These are phyloP conservation scores for Amanita fuliginea DNA, from an alignment of 768 basidiomycete species.

Conservation along the genomic window DNA sequence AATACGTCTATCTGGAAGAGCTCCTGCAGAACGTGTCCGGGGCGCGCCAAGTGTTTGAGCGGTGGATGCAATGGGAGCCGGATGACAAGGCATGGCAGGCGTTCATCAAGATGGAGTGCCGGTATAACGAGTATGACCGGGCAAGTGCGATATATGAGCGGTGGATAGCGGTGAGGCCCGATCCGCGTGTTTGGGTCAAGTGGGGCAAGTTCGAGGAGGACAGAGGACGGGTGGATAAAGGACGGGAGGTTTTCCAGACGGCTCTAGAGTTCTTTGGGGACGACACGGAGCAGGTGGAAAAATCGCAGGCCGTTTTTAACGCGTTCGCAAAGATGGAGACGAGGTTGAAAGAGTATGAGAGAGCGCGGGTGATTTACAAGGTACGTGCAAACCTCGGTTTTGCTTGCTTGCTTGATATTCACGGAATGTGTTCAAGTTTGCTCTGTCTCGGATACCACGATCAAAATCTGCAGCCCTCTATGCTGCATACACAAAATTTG, in stretches of 20 bases:
- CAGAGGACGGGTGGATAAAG: conserved; percentile 33
- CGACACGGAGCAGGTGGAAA: conserved; percentile 67
- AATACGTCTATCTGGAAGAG: conserved; percentile 98
- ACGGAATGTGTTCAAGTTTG: conserved; percentile 53
- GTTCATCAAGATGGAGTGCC: conserved; percentile 96
- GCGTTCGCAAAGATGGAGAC: conserved; percentile 95
- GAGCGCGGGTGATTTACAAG: conserved; percentile 96
- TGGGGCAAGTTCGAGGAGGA: conserved; percentile 86
- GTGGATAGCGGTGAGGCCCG: conserved; percentile 68
- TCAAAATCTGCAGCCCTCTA: conserved; percentile 87
- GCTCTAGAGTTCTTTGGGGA: conserved; percentile 67
- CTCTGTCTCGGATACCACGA: conserved; percentile 83
- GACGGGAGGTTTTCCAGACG: conserved; percentile 63
- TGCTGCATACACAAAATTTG: conserved; percentile 91
- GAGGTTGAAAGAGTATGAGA: conserved; percentile 90
- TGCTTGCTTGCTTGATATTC: not conserved
- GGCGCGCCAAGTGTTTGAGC: conserved; percentile 94
- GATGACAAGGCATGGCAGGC: conserved; percentile 99
- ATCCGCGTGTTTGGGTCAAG: conserved; percentile 78
- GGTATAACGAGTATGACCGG: conserved; percentile 85
- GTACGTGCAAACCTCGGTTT: conserved; percentile 24
- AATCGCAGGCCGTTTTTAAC: conserved; percentile 78
- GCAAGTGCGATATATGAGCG: conserved; percentile 91
- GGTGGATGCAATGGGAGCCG: conserved; percentile 99
- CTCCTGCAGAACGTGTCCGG: conserved; percentile 93